Base-by-base conservation (phyloP, 2,329 filamentous ascomycete species). In the Cercospora sp. region DNA sequence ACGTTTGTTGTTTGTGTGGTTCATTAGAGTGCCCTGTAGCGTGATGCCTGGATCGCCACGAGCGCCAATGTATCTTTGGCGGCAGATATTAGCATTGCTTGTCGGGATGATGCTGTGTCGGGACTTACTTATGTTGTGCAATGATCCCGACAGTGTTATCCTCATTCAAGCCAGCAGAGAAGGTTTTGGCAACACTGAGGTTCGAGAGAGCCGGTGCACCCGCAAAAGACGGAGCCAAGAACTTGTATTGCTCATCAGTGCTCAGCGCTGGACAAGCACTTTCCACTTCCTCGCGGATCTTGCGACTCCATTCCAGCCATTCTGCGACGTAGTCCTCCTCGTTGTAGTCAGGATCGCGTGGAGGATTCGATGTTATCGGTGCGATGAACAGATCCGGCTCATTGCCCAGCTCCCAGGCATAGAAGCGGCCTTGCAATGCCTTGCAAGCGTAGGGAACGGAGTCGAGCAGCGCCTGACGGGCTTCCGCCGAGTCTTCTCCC, bases 331-430 rank as follows among this genome's bases (percentile, higher is more conserved):
- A 89, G 33, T 81, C 79, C 13, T 75, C 77, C 73, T 89, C 87
- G 65, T 82, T 83, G 82, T 85, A 90, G 36, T 53, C 53, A 0
- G 20, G 20, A 26, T 73, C 78, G 0, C 80, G 31, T 0, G 86
- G 83, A n/a, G 87, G 78, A 20, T 87, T 82, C 0, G 81, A 78
- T 69, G 86, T 84, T 3, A 82, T 76, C 18, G 83, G 85, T 1
- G 81, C 84, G 16, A 83, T 82, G 76, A 80, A 89, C 6, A 89
- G 76, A 75, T 90, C 87, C 0, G 87, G 86, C 75, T 90, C 87
- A 72, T 90, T 90, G 39, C 88, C 88, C 70, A 89, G 86, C 72
- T 88, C 86, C 86, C 86, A 90, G 69, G 80, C 79, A 28, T 86
- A 82, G 7, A 89, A 77, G 64, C 82, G 85, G 5, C 82, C 83